phyloP scores from a whole-genome alignment of 148 eudicot species.

The Vaccinium corymbosum region DNA sequence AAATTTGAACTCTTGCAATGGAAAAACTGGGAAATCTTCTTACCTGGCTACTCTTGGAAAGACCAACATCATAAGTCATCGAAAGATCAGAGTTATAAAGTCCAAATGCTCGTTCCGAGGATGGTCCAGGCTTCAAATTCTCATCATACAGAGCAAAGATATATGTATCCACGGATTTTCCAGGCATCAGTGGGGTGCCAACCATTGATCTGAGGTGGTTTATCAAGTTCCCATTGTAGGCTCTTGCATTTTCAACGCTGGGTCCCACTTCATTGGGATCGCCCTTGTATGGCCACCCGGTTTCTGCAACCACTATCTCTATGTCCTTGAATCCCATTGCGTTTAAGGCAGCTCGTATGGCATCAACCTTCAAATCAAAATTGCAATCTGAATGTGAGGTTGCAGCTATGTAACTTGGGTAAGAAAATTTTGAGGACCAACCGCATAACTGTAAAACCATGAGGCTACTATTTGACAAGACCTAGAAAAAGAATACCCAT shows the following conservation, averaged over 20 bases:
- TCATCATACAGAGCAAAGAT: slow-evolving; percentile 90
- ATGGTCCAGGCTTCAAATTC: slow-evolving; percentile 75
- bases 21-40: background rate
- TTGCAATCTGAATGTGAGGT: background rate
- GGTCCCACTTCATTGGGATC: slow-evolving; percentile 75
- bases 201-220: slow-evolving; percentile 64
- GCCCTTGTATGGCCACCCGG: slow-evolving; percentile 91
- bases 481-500: background rate
- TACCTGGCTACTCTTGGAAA: slow-evolving; percentile 52
- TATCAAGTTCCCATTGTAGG: slow-evolving; percentile 68
- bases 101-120: slow-evolving; percentile 72
- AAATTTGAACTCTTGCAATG: background rate
- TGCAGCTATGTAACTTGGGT: background rate
- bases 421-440: background rate
- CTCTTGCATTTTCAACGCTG: slow-evolving; percentile 70
- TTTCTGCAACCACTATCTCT: slow-evolving; percentile 85
- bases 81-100: slow-evolving; percentile 66
- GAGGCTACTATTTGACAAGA: background rate
- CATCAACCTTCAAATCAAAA: slow-evolving; percentile 58
- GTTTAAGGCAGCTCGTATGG: slow-evolving; percentile 66
- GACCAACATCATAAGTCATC: slow-evolving; percentile 58
- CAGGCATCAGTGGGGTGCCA: slow-evolving; percentile 92
- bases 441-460: background rate
- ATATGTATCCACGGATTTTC: slow-evolving; percentile 76
- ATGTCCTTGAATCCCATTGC: slow-evolving; percentile 68